Percentiles rank a stretch among this genome's conserved stretches.
Conservation (phyloP, 306 rosid species). For the Prunus campanulata region DNA sequence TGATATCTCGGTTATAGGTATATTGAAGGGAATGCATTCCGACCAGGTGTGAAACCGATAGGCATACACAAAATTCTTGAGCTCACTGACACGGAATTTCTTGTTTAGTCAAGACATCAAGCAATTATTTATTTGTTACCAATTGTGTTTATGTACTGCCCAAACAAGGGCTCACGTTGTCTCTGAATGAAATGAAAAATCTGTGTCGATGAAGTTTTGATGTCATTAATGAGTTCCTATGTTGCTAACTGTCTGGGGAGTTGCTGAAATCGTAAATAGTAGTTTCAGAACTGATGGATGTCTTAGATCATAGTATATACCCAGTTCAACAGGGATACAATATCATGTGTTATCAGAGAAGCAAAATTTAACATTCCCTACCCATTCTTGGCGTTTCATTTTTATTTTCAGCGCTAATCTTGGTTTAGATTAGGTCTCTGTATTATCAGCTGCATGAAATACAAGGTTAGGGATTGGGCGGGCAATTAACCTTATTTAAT, state of each 20-base stretch:
- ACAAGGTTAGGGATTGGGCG: not conserved
- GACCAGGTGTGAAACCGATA: conserved; percentile 79
- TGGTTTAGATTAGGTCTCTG: no score
- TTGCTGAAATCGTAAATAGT: not conserved
- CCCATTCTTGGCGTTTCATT: no score
- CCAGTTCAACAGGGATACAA: no score
- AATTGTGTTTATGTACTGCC: conserved; percentile 26
- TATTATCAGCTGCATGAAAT: not conserved
- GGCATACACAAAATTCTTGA: conserved; percentile 90
- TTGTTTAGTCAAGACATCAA: conserved; percentile 49
- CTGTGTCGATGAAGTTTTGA: not conserved
- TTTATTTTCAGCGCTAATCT: no score
- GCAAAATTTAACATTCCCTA: no score
- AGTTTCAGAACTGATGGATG: not conserved
- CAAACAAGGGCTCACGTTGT: conserved; percentile 27
- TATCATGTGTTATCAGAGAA: no score
- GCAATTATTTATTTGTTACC: conserved; percentile 18
- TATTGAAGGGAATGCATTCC: conserved; percentile 83
- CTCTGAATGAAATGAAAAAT: conserved; percentile 42
- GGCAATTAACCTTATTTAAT: not conserved
- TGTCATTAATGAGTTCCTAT: not conserved
- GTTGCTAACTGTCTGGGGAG: not conserved
- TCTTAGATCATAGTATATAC: not conserved
- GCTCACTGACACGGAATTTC: conserved; percentile 85
- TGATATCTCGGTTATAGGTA: conserved; percentile 45